Conservation (phyloP, 108 stramenopile species). For the Pseudonitzschia pungens region DNA sequence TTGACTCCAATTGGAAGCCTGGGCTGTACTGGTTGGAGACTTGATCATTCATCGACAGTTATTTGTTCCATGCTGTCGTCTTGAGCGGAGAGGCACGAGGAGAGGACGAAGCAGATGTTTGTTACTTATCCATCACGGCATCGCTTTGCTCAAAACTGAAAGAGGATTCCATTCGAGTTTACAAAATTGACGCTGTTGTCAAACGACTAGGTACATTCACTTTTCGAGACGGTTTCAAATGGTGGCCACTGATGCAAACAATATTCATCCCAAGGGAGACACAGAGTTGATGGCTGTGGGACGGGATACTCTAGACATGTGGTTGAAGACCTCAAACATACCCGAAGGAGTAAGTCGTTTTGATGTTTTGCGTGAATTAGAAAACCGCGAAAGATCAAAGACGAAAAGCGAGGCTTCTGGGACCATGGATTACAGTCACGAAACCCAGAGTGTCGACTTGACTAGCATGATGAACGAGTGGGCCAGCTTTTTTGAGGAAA, state of each 20-base stretch:
- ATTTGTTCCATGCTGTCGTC: background rate
- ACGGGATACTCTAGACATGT: background rate
- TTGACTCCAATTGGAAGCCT: background rate
- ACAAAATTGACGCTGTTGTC: too few relatives aligned
- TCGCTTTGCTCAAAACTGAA: too few relatives aligned
- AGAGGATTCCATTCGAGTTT: too few relatives aligned
- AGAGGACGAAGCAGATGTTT: too few relatives aligned
- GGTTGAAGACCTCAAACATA: background rate
- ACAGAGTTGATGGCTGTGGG: background rate
- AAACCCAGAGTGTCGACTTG: background rate
- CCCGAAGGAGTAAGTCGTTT: background rate
- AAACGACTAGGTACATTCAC: too few relatives aligned
- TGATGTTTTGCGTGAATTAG: conserved; percentile 3
- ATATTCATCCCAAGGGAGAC: background rate
- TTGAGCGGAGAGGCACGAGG: background rate
- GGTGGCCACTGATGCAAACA: background rate
- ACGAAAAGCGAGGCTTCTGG: background rate
- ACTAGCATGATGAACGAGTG: background rate
- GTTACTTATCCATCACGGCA: too few relatives aligned
- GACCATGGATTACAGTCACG: background rate
- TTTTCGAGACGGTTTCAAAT: background rate
- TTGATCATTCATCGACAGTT: background rate
- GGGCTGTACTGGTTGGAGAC: background rate
- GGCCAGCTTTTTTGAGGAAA: background rate
- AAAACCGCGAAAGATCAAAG: background rate